Evolutionary conservation across 176 grass and related monocot species (phyloP).

Genomic region (Juncus inflexus): DNA sequence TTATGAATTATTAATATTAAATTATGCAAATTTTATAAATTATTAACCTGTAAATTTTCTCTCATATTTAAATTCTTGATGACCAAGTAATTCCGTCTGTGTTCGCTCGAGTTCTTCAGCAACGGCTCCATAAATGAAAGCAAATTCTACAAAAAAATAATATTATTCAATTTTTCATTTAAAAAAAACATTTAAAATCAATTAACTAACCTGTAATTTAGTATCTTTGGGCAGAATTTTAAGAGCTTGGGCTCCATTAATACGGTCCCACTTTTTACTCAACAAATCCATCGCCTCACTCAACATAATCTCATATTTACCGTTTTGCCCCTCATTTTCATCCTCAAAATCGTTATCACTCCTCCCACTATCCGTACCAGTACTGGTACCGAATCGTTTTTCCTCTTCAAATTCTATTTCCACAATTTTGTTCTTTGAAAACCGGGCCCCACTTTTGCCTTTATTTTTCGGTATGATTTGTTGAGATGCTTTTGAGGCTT

Average conservation of each 20-base stretch:
- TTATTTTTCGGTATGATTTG: constrained; percentile 49
- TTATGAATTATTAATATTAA: not conserved
- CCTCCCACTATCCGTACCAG: constrained; percentile 75
- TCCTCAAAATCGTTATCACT: constrained; percentile 88
- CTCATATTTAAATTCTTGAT: constrained; percentile 76
- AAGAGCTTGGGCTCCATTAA: constrained; percentile 97
- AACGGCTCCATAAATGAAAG: constrained; percentile 87
- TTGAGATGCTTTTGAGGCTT: constrained; percentile 54
- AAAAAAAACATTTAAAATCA: constrained; percentile 5
- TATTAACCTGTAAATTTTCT: constrained; percentile 75
- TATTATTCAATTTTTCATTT: constrained; percentile 15
- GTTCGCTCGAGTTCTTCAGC: constrained; percentile 84
- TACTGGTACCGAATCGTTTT: constrained; percentile 44
- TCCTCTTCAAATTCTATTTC: constrained; percentile 90
- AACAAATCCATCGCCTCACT: constrained; percentile 89
- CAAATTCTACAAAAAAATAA: constrained; percentile 58
- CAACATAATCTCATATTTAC: constrained; percentile 54
- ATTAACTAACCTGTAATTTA: constrained; percentile 72
- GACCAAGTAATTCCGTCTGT: constrained; percentile 74
- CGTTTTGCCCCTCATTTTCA: constrained; percentile 16
- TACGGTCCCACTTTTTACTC: constrained; percentile 94
- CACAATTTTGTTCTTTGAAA: constrained; percentile 66
- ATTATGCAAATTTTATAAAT: constrained; percentile 4
- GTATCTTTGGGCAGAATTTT: constrained; percentile 90
- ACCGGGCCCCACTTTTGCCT: constrained; percentile 46